Conservation (phyloP, 2,329 filamentous ascomycete genomes). For the Xylariaceae sp. region DNA sequence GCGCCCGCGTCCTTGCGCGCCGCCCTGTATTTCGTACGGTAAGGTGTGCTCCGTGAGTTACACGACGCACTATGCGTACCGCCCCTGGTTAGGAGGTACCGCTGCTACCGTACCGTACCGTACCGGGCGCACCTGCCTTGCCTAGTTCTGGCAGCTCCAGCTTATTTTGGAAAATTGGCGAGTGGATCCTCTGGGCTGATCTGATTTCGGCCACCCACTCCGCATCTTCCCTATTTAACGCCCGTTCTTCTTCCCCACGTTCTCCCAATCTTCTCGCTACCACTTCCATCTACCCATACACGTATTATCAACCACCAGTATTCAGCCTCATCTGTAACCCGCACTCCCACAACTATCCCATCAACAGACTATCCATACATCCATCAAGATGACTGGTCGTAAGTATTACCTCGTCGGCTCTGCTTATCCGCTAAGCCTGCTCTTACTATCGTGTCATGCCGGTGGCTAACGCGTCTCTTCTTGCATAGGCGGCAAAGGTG, state of each 20-base stretch:
- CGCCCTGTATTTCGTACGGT: neutral
- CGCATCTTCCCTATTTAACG: constrained; percentile 26
- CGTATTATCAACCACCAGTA: constrained; percentile 12
- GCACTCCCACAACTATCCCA: constrained; percentile 6
- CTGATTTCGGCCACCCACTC: constrained; percentile 29
- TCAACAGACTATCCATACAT: constrained; percentile 10
- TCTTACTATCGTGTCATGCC: neutral
- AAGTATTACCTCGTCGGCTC: constrained; percentile 18
- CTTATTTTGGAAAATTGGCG: neutral
- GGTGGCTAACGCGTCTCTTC: constrained; percentile 60
- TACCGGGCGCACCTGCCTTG: too few relatives aligned
- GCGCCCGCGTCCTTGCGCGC: constrained; percentile 8
- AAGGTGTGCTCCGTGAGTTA: neutral
- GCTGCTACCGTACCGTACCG: neutral
- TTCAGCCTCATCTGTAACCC: constrained; percentile 25
- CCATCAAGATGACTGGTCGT: constrained; percentile 34
- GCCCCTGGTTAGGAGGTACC: neutral
- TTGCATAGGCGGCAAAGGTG: constrained; percentile 77
- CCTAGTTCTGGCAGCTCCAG: neutral
- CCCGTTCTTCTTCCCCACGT: constrained; percentile 28
- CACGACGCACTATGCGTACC: neutral
- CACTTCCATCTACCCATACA: constrained; percentile 18
- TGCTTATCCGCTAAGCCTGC: neutral
- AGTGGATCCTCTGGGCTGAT: constrained; percentile 28
- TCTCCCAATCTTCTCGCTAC: constrained; percentile 21